Base-by-base conservation (phyloP, 257 asterid species). In the Ilex asprella region DNA sequence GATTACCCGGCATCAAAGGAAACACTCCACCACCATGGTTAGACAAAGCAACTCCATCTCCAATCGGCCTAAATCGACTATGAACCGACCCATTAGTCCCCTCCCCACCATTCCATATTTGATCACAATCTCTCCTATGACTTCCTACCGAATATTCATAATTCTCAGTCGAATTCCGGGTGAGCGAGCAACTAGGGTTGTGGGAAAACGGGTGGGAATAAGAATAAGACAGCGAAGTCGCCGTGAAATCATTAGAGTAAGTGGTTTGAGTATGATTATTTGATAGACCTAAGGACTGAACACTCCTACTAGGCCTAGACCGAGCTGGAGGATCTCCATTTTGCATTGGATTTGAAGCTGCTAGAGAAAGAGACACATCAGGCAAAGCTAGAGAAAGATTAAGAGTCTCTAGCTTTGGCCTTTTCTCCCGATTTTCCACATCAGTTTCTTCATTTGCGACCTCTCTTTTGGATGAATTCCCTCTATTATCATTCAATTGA, bases 81-180 rank as follows among this genome's bases (percentile, higher is more conserved):
- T 85, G 96, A 16, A 84, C 99, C 2, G 94, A 87, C 27, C 97
- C 95, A 68, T 89, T 89, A 39, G 96, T 82, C 54, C 99, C 95
- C 74, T 92, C 99, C 56, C 97, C 99, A 68, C 86, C 77, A 55
- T 92, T 92, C 97, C 97, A 89, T 13, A 86, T 80, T 73, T 79
- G 87, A 75, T 88, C 92, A 49, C 80, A 69, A 14, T 79, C 93
- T 76, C 83, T 78, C 63, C 88, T 62, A 59, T 82, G 91, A 61
- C 94, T 83, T 31, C 89, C 92, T 2, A 21, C 67, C 0, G 94
- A 85, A 56, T 81, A 71, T 2, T 86, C 95, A 65, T 67, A 74
- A 55, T 86, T 81, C 73, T 86, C 95, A 0, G 91, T 76, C 6
- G 95, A 89, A 71, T 87, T 88, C 55, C 79, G 75, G 6, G 95